A percentile compares a stretch with the other conserved stretches of the same genome.
phyloP scores from a whole-genome alignment of 176 grass and related monocot genomes.

The Olyra latifolia region DNA sequence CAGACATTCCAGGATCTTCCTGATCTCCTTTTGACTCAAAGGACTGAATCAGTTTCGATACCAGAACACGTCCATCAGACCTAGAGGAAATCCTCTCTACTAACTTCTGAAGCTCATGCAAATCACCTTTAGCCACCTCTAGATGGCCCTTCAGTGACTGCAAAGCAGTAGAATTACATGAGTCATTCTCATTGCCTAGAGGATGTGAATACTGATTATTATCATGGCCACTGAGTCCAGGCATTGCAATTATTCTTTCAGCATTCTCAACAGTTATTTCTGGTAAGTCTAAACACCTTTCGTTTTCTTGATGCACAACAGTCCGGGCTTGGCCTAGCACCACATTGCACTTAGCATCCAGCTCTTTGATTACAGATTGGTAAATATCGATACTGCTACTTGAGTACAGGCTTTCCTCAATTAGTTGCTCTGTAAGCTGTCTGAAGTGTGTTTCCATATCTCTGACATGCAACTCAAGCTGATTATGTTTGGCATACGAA shows the following conservation, averaged over 20 bases:
- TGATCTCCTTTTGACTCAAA: conserved; percentile 72
- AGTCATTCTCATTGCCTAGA: conserved; percentile 22
- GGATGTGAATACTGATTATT: conserved; percentile 20
- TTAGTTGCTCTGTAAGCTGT: conserved; percentile 61
- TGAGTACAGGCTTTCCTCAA: conserved; percentile 60
- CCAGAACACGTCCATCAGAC: conserved; percentile 56
- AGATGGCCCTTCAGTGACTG: conserved; percentile 59
- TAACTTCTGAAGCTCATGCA: conserved; percentile 71
- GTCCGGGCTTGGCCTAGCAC: conserved; percentile 19
- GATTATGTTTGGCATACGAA: conserved; percentile 56
- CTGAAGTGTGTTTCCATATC: conserved; percentile 56
- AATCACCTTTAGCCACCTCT: conserved; percentile 58
- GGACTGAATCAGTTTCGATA: conserved; percentile 89
- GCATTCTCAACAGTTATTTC: conserved; percentile 34
- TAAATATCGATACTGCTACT: conserved; percentile 61
- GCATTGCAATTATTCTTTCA: conserved; percentile 25
- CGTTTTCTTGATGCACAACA: conserved; percentile 25
- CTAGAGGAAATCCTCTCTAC: conserved; percentile 62
- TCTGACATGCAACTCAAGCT: conserved; percentile 59
- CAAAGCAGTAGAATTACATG: conserved; percentile 46
- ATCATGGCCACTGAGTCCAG: conserved; percentile 7
- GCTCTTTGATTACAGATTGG: conserved; percentile 58
- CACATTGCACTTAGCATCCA: conserved; percentile 35
- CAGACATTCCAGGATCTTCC: conserved; percentile 51
- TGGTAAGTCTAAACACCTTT: conserved; percentile 6